Conservation (phyloP, 2,329 filamentous ascomycete genomes). For the Aspergillus japonicus region DNA sequence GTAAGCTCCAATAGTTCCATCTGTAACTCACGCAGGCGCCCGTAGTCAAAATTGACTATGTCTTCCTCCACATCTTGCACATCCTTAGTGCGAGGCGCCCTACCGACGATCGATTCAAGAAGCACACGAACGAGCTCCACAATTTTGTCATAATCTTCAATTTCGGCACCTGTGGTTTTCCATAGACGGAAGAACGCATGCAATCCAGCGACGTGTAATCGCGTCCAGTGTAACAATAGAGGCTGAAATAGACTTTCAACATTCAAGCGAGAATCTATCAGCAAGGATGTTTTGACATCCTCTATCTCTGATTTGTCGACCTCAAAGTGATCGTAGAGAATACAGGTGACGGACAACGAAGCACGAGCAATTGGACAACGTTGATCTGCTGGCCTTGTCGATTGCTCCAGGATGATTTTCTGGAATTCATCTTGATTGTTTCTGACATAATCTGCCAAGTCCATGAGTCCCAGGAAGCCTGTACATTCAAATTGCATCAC, state of each 20-base stretch:
- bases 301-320: slow-evolving; percentile 80
- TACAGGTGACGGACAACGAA: slow-evolving; percentile 80
- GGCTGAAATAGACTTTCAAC: slow-evolving; percentile 86
- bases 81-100: slow-evolving; percentile 76
- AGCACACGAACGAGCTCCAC: slow-evolving; percentile 87
- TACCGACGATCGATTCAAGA: slow-evolving; percentile 83
- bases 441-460: slow-evolving; percentile 87
- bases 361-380: slow-evolving; percentile 85
- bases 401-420: slow-evolving; percentile 87
- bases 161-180: slow-evolving; percentile 82
- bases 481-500: slow-evolving; percentile 79
- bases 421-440: slow-evolving; percentile 92
- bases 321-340: slow-evolving; percentile 93
- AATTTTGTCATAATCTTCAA: slow-evolving; percentile 90
- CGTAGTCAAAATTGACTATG: slow-evolving; percentile 77
- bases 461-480: slow-evolving; percentile 96
- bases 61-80: slow-evolving; percentile 87
- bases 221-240: slow-evolving; percentile 86
- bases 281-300: slow-evolving; percentile 72
- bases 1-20: slow-evolving; percentile 89
- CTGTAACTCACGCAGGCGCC: slow-evolving; percentile 76
- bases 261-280: slow-evolving; percentile 71
- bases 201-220: slow-evolving; percentile 79
- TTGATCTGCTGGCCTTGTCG: slow-evolving; percentile 65
- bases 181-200: slow-evolving; percentile 88